Base-by-base conservation (phyloP, 768 basidiomycete species). In the Pluteus cervinus region DNA sequence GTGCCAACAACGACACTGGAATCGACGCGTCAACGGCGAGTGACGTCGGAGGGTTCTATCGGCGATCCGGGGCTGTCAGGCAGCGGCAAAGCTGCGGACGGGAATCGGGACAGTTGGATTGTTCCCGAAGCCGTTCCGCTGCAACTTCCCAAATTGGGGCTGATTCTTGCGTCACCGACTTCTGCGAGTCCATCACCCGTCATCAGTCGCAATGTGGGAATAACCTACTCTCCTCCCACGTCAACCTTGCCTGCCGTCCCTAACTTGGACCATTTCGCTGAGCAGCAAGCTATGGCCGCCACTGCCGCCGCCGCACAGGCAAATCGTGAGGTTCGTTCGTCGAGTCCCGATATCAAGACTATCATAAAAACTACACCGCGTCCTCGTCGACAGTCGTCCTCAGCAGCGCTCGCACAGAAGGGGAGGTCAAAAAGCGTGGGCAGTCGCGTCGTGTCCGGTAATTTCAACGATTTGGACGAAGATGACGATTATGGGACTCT, bases 341-440 rank as follows among this genome's bases (percentile, higher is more conserved):
- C 48, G 5, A 54, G 54, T 26, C 68, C 69, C 1, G 68, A 71
- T 32, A 57, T 71, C 39, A 42, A 50, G 5, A 49, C 63, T 5
- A 68, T 70, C 15, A 55, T 69, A 23, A 60, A 62, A 3, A 48
- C 46, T 9, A 68, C 64, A 3, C 65, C 63, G 1, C 60, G 62
- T 10, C 61, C 57, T 8, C 56, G 57, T 15, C 31, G 32, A 17
- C 30, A 25, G 7, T 46, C 29, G 8, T 31, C 49, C 25, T 18
- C 46, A 10, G 5, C 21, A 28, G 21, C 23, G 5, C 14, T 28
- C 25, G 23, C 28, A 20, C 21, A 33, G 4, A n/a, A 24, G 5
- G 14, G 11, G 8, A 12, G 36, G 12, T 34, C 25, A 11, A 33
- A 34, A 7, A 45, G 41, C 21, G 40, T 39, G 18, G 26, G 15